phyloP scores from a whole-genome alignment of 768 basidiomycete species.

The Hydnomerulius pinastri region DNA sequence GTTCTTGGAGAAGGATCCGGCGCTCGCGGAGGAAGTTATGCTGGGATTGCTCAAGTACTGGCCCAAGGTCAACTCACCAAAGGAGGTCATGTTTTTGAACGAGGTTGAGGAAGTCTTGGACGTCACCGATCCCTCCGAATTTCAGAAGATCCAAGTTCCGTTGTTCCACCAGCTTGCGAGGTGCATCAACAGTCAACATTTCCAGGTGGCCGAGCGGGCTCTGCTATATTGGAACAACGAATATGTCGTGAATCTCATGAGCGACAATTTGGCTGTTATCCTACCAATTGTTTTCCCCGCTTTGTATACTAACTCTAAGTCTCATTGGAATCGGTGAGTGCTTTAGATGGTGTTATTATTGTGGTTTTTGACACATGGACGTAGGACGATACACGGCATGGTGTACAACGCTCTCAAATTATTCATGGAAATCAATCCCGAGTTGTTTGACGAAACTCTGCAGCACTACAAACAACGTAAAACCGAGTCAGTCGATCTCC shows the following conservation, averaged over 20 bases:
- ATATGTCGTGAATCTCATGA: conserved; percentile 99
- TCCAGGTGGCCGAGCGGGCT: conserved; percentile 98
- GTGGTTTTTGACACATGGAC: conserved; percentile 6
- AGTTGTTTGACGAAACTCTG: conserved; percentile 92
- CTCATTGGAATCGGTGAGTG: conserved; percentile 96
- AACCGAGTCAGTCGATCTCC: conserved; percentile 62
- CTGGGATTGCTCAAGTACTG: conserved; percentile 95
- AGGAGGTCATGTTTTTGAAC: conserved; percentile 99
- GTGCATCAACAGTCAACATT: conserved; percentile 99
- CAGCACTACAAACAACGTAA: conserved; percentile 90
- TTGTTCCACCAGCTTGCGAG: conserved; percentile 93
- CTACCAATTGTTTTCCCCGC: conserved; percentile 98
- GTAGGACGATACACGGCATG: conserved; percentile 97
- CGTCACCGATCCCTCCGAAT: conserved; percentile 95
- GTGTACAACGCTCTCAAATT: conserved; percentile 98
- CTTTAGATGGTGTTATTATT: not conserved
- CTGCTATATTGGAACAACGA: conserved; percentile 99
- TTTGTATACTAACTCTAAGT: conserved; percentile 91
- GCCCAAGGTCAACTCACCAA: conserved; percentile 99
- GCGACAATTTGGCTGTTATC: conserved; percentile 86
- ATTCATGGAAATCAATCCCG: conserved; percentile 99
- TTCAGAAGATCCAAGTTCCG: conserved; percentile 91
- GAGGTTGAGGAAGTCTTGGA: conserved; percentile 99
- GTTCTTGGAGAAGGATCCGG: conserved; percentile 94
- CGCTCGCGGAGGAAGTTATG: conserved; percentile 93